Evolutionary conservation across 495 filamentous ascomycete species (phyloP).

Genomic region (Hypoxylon crocopeplum): DNA sequence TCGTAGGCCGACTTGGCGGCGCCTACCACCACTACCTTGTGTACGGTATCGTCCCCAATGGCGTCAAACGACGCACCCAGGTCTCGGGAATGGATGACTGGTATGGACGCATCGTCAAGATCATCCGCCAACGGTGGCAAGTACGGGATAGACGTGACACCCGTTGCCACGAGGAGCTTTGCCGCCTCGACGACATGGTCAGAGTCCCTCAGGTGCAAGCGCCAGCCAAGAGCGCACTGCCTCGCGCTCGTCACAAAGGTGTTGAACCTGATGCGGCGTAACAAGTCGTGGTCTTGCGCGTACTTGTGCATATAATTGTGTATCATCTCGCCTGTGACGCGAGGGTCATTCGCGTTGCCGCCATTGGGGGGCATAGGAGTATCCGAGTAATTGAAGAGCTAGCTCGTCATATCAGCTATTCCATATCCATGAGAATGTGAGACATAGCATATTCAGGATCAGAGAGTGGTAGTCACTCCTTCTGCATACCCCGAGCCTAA

Average conservation of each 20-base stretch:
- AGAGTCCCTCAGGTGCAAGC: neutral
- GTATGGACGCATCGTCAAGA: slow-evolving; percentile 57
- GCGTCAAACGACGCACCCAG: slow-evolving; percentile 42
- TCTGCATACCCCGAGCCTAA: slow-evolving; percentile 23
- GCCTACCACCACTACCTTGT: slow-evolving; percentile 64
- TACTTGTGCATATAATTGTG: slow-evolving; percentile 42
- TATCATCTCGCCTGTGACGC: slow-evolving; percentile 47
- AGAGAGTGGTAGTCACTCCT: neutral
- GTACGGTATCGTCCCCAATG: slow-evolving; percentile 30
- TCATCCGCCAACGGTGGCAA: slow-evolving; percentile 57
- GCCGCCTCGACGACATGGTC: slow-evolving; percentile 22
- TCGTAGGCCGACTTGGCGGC: slow-evolving; percentile 79
- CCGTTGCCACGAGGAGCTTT: slow-evolving; percentile 75
- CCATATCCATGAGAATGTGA: neutral
- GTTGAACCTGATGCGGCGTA: slow-evolving; percentile 41
- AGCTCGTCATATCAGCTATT: slow-evolving; percentile 35
- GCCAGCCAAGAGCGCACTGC: slow-evolving; percentile 1
- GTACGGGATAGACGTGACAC: slow-evolving; percentile 68
- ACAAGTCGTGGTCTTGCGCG: slow-evolving; percentile 45
- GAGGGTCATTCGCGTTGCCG: slow-evolving; percentile 33
- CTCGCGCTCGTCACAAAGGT: slow-evolving; percentile 15
- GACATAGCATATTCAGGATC: too few species aligned
- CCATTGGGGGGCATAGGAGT: slow-evolving; percentile 41
- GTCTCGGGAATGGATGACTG: slow-evolving; percentile 68
- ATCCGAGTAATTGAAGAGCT: slow-evolving; percentile 49